These are phyloP conservation scores for Acrocalymma vagum DNA, from an alignment of 2,329 filamentous ascomycete genomes.

Conservation along the genomic window DNA sequence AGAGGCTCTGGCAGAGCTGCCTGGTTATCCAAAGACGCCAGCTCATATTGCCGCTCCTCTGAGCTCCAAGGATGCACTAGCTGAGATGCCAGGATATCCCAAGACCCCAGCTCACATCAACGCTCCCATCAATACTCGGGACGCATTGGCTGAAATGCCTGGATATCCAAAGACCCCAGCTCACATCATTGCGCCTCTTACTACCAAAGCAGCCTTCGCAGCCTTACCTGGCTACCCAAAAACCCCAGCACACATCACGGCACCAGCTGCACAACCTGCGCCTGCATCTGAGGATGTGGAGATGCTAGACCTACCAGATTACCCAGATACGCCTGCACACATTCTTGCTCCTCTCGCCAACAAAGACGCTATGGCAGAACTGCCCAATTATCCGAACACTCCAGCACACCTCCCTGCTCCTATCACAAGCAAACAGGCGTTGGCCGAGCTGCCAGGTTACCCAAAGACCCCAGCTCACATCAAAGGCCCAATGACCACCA, in stretches of 20 bases:
- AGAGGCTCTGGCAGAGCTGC: conserved; percentile 25
- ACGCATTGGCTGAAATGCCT: conserved; percentile 32
- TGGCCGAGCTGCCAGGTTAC: conserved; percentile 22
- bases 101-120: conserved; percentile 27
- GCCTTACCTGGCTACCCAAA: conserved; percentile 3
- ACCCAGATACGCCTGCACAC: conserved; percentile 7
- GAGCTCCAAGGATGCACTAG: conserved; percentile 21
- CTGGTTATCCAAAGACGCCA: conserved; percentile 34
- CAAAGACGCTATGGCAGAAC: conserved; percentile 10
- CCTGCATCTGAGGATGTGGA: too few species aligned
- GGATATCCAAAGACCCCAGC: conserved; percentile 12
- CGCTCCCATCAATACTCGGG: conserved; percentile 24
- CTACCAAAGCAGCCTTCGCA: background rate
- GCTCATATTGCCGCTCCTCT: conserved; percentile 29
- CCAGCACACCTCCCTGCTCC: conserved; percentile 16
- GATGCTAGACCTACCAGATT: conserved; percentile 1
- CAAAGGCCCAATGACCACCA: conserved; percentile 22
- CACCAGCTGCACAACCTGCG: background rate
- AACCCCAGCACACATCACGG: conserved; percentile 8
- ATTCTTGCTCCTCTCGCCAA: conserved; percentile 9
- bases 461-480: conserved; percentile 23
- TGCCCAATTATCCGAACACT: conserved; percentile 21
- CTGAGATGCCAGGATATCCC: conserved; percentile 30
- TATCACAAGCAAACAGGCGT: conserved; percentile 6
- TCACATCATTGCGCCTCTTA: conserved; percentile 12